Conservation (phyloP, 805 yeast genomes). For the Wickerhamomyces chambardii region DNA sequence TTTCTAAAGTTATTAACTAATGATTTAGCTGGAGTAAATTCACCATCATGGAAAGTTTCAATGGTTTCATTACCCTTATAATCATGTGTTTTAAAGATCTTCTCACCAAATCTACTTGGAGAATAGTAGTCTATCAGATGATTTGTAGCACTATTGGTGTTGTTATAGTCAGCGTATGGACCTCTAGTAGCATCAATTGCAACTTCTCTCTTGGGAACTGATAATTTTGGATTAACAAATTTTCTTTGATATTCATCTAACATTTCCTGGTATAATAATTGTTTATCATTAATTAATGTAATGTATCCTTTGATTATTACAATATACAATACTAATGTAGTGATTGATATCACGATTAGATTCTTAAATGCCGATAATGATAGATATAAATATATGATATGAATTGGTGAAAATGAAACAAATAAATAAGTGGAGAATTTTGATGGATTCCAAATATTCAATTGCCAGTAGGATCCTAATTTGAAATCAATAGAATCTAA, state of each 20-base stretch:
- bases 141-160: background rate
- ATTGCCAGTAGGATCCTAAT: conserved; percentile 38
- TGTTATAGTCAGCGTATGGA: conserved; percentile 10
- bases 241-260: conserved; percentile 56
- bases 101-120: conserved; percentile 20
- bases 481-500: conserved; percentile 8
- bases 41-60: conserved; percentile 20
- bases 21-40: conserved; percentile 18
- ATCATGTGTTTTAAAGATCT: conserved; percentile 45
- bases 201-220: conserved; percentile 47
- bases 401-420: conserved; percentile 52
- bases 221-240: conserved; percentile 48
- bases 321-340: conserved; percentile 28
- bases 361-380: conserved; percentile 28
- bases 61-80: conserved; percentile 19
- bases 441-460: conserved; percentile 63
- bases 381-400: conserved; percentile 30
- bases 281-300: conserved; percentile 45
- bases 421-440: conserved; percentile 42
- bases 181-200: conserved; percentile 46
- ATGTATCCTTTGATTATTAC: conserved; percentile 35
- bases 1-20: too few species aligned
- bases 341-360: conserved; percentile 22
- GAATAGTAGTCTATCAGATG: conserved; percentile 21
- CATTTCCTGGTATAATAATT: conserved; percentile 48